Evolutionary conservation across 2,329 filamentous ascomycete species (phyloP), one percentile per base, ranked within the genome.

Genomic region (Biscogniauxia sp.): DNA sequence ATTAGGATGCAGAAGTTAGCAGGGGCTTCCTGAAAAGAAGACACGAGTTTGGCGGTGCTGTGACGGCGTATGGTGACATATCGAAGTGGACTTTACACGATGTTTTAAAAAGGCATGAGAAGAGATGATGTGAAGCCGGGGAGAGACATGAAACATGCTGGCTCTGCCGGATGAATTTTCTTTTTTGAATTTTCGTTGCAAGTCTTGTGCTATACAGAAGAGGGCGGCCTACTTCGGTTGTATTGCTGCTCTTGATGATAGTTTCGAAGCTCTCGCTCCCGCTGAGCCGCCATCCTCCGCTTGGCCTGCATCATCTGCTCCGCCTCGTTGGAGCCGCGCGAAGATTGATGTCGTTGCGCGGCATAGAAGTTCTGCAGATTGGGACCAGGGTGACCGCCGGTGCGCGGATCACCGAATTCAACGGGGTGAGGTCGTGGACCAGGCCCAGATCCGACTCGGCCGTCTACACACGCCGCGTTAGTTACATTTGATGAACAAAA

Each of bases 181-280:
- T 72, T 72, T 63, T 66, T 69, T 72, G 69, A 67, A 67, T 68
- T 74, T 76, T 73, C 72, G 72, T 73, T 73, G 74, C 71, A 76
- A 75, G 72, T 70, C 64, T 77, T 79, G 79, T 81, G 85, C 85
- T 88, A 90, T 86, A 85, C 84, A 86, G 85, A 83, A 84, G 85
- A 86, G 86, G 87, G 85, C 79, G 88, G 88, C 90, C 88, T 92
- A 98, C 95, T 97, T 92, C 94, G 89, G 84, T 98, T 96, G 82
- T 96, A 98, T 88, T 99, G 95, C 87, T 99, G 95, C 87, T 99
- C 95, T 82, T 97, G 96, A 82, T 99, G 95, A 82, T 98, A 97
- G 81, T 98, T 99, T 80, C 95, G 92, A 79, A 99, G 89, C 83
- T 99, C 95, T 80, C 94, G 91, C 84, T 99, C 95, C 80, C 95